Base-by-base conservation (phyloP, 805 yeast genomes). In the Scheffersomyces ergatensis region DNA sequence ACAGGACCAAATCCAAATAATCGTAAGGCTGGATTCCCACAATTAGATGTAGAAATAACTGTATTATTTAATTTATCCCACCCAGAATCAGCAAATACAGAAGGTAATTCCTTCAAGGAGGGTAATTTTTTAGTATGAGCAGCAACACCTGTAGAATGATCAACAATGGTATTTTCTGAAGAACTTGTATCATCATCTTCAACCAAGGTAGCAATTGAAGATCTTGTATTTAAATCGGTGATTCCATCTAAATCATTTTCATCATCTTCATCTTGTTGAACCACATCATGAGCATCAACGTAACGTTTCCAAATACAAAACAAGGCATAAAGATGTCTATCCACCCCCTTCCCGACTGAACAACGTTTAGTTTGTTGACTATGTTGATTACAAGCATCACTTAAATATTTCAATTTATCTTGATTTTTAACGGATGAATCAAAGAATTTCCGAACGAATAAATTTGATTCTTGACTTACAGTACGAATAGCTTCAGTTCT, bases 401-500 rank as follows among this genome's bases (percentile, higher is more conserved):
- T 72, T 38, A 89, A 72, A 25, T 70, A 68, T 27, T 75, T 65
- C 36, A 85, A 72, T 55, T 88, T 86, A 27, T 77, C 82, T 29
- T 68, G 65, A 13, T 81, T 72, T 1, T 83, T 64, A 14, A 79
- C 73, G 37, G 78, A 71, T 12, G 72, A 65, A 54, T 87, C 93
- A 58, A 92, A 85, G 58, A 89, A 84, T 48, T 87, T 85, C 42
- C 95, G 79, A 14, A 88, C 95, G 65, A 89, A 89, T 34, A 77
- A 71, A 55, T 85, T 85, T 0, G 93, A 83, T 57, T 88, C 88
- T 51, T 78, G 72, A 5, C 92, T 81, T 4, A 89, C 97, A 0
- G 95, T 77, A 54, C 97, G 74, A 41, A 89, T 81, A 3, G 96
- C 95, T 62, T 89, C 97, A 1, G 97, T 89, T 60, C 97, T 77